Evolutionary conservation across 1,139 yeast species (phyloP), one percentile per base, ranked within the genome.

Genomic region (Taphrina flavorubra): DNA sequence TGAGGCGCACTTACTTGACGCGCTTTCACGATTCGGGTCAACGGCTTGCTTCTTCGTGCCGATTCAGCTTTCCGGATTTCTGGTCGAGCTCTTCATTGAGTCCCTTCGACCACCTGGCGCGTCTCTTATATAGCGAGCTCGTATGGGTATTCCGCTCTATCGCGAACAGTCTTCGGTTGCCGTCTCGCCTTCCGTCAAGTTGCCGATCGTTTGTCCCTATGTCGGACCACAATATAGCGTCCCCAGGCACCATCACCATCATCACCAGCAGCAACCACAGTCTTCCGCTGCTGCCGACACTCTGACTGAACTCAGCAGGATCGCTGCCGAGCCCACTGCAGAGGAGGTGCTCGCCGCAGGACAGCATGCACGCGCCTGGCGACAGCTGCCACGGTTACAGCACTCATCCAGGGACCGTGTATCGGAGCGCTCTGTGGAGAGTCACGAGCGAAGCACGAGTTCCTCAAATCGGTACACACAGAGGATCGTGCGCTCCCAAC

Each of bases 51-150:
- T 25, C 31, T 25, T 25, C 31, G 31, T 25, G 31, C 31, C 31
- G 31, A 4, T 25, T 4, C 31, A 25, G 31, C 4, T 25, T 4
- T 25, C 31, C 31, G 31, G 31, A 25, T 25, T 25, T 25, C 31
- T 34, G 42, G 62, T 58, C 53, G 62, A 58, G 62, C 62, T 58
- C 62, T 58, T 58, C 25, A 39, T 58, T 58, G 62, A 58, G 62
- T 18, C 46, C n/a, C 14, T 39, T 56, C 60, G 60, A 56, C 49
- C 40, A 39, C n/a, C 14, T 3, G 13, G 44, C 44, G 59, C 59
- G 25, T 25, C 31, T 25, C 31, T 25, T 2, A 2, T 25, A 25
- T 25, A 25, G 42, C 34, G 36, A 37, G 14, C 20, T n/a, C 42
- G 14, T 7, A 58, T 58, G 62, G 62, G 62, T 44, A 44, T 58